Conservation (phyloP, 163 green algal species). For the Chlorella variabilis region DNA sequence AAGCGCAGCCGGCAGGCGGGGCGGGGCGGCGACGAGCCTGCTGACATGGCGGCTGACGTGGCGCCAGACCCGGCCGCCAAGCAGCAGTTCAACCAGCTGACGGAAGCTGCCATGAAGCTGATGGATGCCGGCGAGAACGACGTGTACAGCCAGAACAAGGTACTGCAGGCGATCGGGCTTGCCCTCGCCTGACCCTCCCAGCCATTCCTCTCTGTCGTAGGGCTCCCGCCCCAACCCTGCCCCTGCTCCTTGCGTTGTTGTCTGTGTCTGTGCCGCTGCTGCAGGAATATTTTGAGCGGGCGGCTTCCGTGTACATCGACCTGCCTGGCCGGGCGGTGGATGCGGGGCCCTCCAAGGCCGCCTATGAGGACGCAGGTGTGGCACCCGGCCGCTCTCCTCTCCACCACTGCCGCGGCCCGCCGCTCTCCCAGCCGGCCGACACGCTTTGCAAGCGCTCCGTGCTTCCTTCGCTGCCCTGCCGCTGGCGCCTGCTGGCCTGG, state of each 20-base stretch:
- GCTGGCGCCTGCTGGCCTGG: too few species aligned
- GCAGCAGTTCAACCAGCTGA: conserved; percentile 62
- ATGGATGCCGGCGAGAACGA: conserved; percentile 79
- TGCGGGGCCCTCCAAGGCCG: conserved; percentile 13
- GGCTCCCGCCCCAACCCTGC: too few species aligned
- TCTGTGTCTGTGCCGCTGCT: too few species aligned
- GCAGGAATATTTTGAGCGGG: conserved; percentile 64
- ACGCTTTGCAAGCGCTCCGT: too few species aligned
- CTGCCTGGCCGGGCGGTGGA: background rate
- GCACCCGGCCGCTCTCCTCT: too few species aligned
- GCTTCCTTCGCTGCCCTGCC: too few species aligned
- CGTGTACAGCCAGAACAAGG: conserved; percentile 66
- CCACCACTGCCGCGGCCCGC: too few species aligned
- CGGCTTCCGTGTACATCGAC: conserved; percentile 55
- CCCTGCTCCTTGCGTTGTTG: too few species aligned
- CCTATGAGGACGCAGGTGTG: conserved; percentile 50
- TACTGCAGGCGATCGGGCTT: too few species aligned
- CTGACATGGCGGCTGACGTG: background rate
- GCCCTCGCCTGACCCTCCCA: too few species aligned
- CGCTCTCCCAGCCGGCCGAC: too few species aligned
- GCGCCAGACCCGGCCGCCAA: conserved; percentile 22
- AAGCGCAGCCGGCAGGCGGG: conserved; percentile 18
- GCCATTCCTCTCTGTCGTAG: too few species aligned
- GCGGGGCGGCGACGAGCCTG: conserved; percentile 9
- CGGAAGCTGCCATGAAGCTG: conserved; percentile 74